These are phyloP conservation scores for Penicillium sp. DNA, from an alignment of 2,329 filamentous ascomycete species.

Conservation along the genomic window DNA sequence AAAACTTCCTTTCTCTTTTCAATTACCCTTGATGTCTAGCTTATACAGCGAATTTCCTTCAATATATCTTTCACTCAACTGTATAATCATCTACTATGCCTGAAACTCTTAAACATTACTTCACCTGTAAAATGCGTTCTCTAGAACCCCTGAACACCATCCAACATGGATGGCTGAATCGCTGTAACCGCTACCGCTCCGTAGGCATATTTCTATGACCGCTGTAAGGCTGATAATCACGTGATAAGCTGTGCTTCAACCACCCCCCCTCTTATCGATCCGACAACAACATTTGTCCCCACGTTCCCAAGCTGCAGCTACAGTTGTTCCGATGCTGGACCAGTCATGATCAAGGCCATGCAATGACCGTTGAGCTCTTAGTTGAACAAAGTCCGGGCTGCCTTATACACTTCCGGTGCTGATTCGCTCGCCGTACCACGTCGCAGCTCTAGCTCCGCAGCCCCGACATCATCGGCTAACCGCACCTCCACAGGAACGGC, in stretches of 20 bases:
- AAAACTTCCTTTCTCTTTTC: constrained; percentile 4
- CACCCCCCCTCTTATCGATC: constrained; percentile 31
- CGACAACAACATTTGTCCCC: constrained; percentile 27
- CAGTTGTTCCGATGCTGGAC: constrained; percentile 20
- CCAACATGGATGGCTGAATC: background rate
- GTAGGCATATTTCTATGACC: background rate
- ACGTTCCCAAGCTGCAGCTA: constrained; percentile 24
- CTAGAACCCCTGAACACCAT: too few relatives aligned
- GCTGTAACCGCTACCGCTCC: background rate
- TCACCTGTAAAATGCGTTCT: background rate
- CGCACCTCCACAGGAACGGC: constrained; percentile 8
- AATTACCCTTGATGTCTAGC: constrained; percentile 16
- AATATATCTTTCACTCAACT: constrained; percentile 5
- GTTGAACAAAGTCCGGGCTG: constrained; percentile 28
- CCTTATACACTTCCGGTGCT: constrained; percentile 27
- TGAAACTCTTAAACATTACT: background rate
- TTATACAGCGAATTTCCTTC: constrained; percentile 26
- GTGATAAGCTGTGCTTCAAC: constrained; percentile 21
- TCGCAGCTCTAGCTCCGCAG: constrained; percentile 31
- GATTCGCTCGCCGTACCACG: constrained; percentile 25
- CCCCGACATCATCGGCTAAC: constrained; percentile 25
- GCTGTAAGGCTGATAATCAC: constrained; percentile 25
- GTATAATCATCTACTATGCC: background rate
- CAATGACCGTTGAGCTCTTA: constrained; percentile 33
- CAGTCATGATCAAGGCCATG: constrained; percentile 32